Percentiles rank a stretch among this genome's conserved stretches.
Conservation (phyloP, 2,329 filamentous ascomycete species). For the Botrytis elliptica region DNA sequence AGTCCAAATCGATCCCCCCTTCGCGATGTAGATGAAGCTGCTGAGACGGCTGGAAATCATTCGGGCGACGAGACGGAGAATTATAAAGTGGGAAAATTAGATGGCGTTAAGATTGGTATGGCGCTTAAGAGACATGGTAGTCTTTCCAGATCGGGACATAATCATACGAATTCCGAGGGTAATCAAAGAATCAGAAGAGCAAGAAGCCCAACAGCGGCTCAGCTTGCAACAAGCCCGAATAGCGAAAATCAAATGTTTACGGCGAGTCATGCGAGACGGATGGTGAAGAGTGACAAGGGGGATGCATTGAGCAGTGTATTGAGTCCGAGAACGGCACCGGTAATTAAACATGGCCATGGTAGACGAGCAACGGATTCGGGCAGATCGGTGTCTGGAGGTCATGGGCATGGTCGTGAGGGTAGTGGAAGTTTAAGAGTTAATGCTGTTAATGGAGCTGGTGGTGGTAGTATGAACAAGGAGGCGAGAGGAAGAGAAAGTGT, state of each 20-base stretch:
- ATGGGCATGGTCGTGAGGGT: conserved; percentile 18
- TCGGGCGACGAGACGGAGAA: conserved; percentile 39
- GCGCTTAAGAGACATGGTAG: conserved; percentile 38
- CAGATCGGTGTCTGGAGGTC: conserved; percentile 32
- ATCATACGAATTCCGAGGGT: conserved; percentile 30
- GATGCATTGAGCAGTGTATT: conserved; percentile 56
- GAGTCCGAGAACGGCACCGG: conserved; percentile 58
- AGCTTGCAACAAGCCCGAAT: conserved; percentile 51
- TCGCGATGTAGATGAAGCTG: conserved; percentile 39
- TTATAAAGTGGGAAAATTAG: conserved; percentile 32
- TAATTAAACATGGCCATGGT: conserved; percentile 49
- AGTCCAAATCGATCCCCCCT: conserved; percentile 48
- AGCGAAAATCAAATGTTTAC: conserved; percentile 63
- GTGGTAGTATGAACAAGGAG: conserved; percentile 30
- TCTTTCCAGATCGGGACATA: conserved; percentile 31
- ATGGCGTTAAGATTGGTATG: conserved; percentile 37
- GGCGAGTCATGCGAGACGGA: conserved; percentile 62
- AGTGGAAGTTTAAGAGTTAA: neutral
- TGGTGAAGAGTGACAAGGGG: conserved; percentile 62
- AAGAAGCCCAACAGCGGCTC: conserved; percentile 47
- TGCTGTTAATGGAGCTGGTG: conserved; percentile 8
- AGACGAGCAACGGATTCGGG: conserved; percentile 36
- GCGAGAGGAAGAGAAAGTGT: conserved; percentile 37
- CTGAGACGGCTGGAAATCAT: conserved; percentile 41
- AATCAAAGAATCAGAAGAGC: conserved; percentile 31